These are phyloP conservation scores for Narthecium ossifragum DNA, from an alignment of 106 monocot genomes.

Conservation along the genomic window DNA sequence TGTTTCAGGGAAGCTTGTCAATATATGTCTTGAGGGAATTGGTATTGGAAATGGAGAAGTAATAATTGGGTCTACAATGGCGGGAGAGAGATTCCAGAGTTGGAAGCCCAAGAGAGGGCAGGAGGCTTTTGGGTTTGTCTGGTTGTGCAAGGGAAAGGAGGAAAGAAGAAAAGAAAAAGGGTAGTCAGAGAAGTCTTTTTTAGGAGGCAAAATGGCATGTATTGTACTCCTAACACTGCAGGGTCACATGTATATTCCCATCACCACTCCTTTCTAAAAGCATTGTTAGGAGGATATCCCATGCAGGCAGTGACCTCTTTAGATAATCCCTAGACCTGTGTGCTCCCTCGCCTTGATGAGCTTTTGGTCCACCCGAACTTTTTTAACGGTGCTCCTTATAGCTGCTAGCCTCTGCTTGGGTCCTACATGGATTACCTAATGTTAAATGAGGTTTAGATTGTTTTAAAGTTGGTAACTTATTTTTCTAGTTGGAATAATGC, in stretches of 20 bases:
- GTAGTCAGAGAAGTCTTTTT: background rate
- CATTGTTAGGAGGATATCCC: constrained; percentile 2
- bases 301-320: background rate
- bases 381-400: too few species aligned
- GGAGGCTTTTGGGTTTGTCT: constrained; percentile 1
- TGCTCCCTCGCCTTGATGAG: background rate
- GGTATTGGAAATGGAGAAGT: background rate
- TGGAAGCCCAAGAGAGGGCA: background rate
- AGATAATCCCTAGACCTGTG: background rate
- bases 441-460: too few species aligned
- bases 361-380: too few species aligned
- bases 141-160: background rate
- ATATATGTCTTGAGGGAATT: too few species aligned
- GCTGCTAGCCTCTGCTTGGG: too few species aligned
- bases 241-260: constrained; percentile 2
- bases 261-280: constrained; percentile 2
- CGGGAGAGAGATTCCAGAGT: background rate
- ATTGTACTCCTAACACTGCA: background rate
- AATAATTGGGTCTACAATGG: background rate
- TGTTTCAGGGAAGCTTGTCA: too few species aligned
- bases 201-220: constrained; percentile 1
- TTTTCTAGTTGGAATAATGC: too few species aligned
- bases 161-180: background rate
- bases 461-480: too few species aligned
- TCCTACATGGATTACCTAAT: too few species aligned